A percentile compares a stretch with the other conserved stretches of the same genome.
These are phyloP conservation scores for Mortierella sp. DNA, from an alignment of 371 early-diverging fungal genomes.

Conservation along the genomic window DNA sequence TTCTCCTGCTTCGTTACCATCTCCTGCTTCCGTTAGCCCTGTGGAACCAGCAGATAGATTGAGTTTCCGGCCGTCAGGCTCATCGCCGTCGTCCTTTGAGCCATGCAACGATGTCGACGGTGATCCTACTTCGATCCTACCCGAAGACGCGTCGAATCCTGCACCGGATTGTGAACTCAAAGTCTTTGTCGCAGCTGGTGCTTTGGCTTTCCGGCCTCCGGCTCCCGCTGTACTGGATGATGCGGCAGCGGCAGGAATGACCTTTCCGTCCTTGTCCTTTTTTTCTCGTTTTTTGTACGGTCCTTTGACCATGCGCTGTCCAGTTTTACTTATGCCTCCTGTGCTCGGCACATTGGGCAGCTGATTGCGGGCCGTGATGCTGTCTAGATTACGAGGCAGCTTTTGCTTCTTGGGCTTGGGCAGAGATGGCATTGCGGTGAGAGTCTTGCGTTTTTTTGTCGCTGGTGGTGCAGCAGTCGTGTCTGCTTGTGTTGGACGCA, in stretches of 20 bases:
- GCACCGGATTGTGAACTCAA: not conserved
- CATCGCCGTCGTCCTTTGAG: constrained; percentile 4
- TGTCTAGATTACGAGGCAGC: constrained; percentile 40
- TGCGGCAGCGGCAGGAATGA: constrained; percentile 1
- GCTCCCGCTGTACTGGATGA: not conserved
- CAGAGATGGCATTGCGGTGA: constrained; percentile 9
- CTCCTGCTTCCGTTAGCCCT: not conserved
- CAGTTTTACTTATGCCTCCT: constrained; percentile 21
- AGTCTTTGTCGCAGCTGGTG: too few relatives aligned
- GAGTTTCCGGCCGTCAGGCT: constrained; percentile 2
- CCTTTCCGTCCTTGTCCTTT: constrained; percentile 40
- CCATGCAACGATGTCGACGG: not conserved
- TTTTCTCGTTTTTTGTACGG: constrained; percentile 52
- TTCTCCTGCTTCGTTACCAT: constrained; percentile 14
- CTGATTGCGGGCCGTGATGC: constrained; percentile 35
- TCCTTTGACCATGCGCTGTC: constrained; percentile 44
- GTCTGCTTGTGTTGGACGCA: constrained; percentile 4
- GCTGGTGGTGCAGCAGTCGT: constrained; percentile 21
- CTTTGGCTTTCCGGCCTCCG: constrained; percentile 8
- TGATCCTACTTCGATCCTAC: not conserved
- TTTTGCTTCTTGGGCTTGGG: constrained; percentile 50
- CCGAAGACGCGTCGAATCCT: not conserved
- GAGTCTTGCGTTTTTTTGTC: constrained; percentile 33
- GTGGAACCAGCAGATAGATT: not conserved
- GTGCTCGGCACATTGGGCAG: constrained; percentile 39